Percentiles rank a stretch among this genome's conserved stretches.
Conservation (phyloP, 164 flowering plant genomes). For the Warburgia ugandensis region DNA sequence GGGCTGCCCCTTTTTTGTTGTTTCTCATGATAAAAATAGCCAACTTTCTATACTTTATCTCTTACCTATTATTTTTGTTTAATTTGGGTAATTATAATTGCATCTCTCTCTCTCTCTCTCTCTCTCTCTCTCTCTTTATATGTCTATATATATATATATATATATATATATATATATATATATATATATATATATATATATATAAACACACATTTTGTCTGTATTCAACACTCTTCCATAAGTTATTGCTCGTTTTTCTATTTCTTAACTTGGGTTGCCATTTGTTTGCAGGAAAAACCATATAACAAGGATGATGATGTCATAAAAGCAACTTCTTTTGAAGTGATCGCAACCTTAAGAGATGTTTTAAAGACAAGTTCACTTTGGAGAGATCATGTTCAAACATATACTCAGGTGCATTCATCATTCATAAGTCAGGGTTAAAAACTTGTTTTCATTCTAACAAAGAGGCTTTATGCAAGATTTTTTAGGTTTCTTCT, state of each 20-base stretch:
- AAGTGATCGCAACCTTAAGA: conserved; percentile 83
- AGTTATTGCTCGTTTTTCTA: neutral
- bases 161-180: too few relatives aligned
- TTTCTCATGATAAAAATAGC: too few relatives aligned
- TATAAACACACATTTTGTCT: too few relatives aligned
- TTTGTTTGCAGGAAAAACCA: conserved; percentile 61
- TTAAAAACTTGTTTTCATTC: neutral
- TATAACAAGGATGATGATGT: conserved; percentile 88
- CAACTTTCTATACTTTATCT: too few relatives aligned
- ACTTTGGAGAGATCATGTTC: conserved; percentile 96
- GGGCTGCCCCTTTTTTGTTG: too few relatives aligned
- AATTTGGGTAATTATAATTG: too few relatives aligned
- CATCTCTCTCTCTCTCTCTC: too few relatives aligned
- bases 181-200: too few relatives aligned
- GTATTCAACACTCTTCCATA: too few relatives aligned
- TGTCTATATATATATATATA: too few relatives aligned
- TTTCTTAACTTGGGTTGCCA: neutral
- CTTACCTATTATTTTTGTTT: too few relatives aligned
- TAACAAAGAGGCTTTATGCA: neutral
- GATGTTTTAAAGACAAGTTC: conserved; percentile 86
- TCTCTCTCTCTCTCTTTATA: too few relatives aligned
- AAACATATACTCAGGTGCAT: conserved; percentile 74
- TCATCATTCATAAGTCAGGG: neutral
- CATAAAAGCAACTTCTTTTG: conserved; percentile 94
- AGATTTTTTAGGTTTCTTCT: neutral